These are phyloP conservation scores for Bothriochloa decipiens DNA, from an alignment of 176 grass and related monocot genomes.

Conservation along the genomic window DNA sequence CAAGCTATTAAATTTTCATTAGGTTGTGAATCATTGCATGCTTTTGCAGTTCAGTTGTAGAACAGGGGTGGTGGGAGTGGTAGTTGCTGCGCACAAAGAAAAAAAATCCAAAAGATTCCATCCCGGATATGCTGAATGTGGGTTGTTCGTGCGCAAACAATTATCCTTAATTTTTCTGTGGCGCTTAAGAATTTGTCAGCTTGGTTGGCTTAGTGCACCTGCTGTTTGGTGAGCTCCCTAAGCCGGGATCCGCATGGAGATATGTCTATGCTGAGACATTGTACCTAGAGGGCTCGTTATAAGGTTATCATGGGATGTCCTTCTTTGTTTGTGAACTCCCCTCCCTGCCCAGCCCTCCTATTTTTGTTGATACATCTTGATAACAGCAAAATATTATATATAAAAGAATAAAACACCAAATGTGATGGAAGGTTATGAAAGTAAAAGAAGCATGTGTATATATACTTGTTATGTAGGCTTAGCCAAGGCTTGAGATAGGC, in stretches of 20 bases:
- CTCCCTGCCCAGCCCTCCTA: no score
- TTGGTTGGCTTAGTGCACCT: constrained; percentile 31
- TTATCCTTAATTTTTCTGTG: background rate
- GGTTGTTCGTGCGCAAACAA: constrained; percentile 7
- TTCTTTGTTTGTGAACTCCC: background rate
- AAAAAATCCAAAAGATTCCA: constrained; percentile 43
- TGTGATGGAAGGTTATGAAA: no score
- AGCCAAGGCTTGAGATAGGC: background rate
- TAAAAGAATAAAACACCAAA: no score
- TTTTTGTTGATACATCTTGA: background rate
- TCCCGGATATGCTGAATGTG: constrained; percentile 35
- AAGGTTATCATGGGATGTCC: background rate
- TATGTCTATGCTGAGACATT: no score
- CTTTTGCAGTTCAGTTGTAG: constrained; percentile 21
- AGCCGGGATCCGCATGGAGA: background rate
- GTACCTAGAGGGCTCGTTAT: background rate
- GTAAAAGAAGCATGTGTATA: no score
- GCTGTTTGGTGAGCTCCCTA: background rate
- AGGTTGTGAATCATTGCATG: constrained; percentile 36
- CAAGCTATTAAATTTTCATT: constrained; percentile 17
- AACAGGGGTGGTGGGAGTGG: constrained; percentile 31
- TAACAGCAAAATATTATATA: background rate
- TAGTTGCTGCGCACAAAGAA: constrained; percentile 28
- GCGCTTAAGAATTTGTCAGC: background rate
- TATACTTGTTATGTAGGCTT: no score